Evolutionary conservation across 2,329 filamentous ascomycete species (phyloP), one percentile per base, ranked within the genome.

Genomic region (Aureobasidium sp.): DNA sequence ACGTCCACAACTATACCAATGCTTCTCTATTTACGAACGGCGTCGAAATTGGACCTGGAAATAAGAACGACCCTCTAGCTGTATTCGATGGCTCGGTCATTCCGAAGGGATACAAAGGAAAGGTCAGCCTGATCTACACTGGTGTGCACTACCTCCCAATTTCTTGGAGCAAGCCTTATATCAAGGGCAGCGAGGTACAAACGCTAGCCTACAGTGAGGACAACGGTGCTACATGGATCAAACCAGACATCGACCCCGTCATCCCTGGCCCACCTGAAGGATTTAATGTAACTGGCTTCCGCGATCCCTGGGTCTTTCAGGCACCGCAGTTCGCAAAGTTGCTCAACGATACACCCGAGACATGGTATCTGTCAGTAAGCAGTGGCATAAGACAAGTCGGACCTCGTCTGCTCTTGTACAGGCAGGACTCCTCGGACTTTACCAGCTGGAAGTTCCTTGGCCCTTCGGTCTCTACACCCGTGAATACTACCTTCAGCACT

Each of bases 51-150:
- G 29, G 29, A 9, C 29, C 29, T 31, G 29, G 29, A 31, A 31
- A 44, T 9, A 22, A 22, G 9, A 44, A 44, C 12, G 29, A 31
- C 7, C 29, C 29, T 31, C 29, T 31, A 22, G 76, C 76, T 47
- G 76, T 80, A 17, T 80, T 79, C 59, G 78, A 79, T 51, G 77
- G 78, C 2, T 73, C 73, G 17, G 75, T 79, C 17, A 77, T 79
- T 49, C 76, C 77, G 11, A 67, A 62, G 3, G 77, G 76, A 11
- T 75, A 79, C 64, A 73, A 76, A 25, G 77, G 76, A 17, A 74
- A 71, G 5, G 76, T 77, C 3, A 80, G 77, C 0, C 68, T 79
- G 11, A 68, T 79, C 2, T 79, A 80, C 63, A 78, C 77, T 3
- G 76, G 75, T 1, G 76, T 79, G 14, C 74, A 73, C 20, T 77